Base-by-base conservation (phyloP, 352 stramenopile species). In the Globisporangium rhizosaccharum region DNA sequence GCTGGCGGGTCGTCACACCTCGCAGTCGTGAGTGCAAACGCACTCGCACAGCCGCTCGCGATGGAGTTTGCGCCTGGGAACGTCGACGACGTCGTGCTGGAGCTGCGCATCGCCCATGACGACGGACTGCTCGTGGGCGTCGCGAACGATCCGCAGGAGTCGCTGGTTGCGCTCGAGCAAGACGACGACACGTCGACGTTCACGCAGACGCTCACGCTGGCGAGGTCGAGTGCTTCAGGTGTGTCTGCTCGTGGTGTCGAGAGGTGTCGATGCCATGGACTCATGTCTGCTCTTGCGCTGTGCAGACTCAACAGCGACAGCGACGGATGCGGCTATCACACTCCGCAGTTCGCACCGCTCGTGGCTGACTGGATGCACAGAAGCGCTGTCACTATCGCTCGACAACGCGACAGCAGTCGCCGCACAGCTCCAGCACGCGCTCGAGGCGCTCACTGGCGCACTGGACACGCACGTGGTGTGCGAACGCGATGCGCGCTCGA, bases 71-170 rank as follows among this genome's bases (percentile, higher is more conserved):
- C 51, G 20, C 45, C 61, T 63, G 67, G 58, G 25, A 66, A 51
- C 17, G 17, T 53, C 3, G 58, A 64, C 18, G 39, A 64, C 56
- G n/a, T 77, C 28, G 42, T 52, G 2, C 56, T 61, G 15, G 56
- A 60, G 18, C 6, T 72, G 57, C 53, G 61, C 18, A 47, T 75
- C 15, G 42, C 66, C 25, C 59, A 64, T 14, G 44, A n/a, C 18
- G 49, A 67, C 39, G 20, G 30, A 2, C 61, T 65, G 55, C 28
- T 76, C 23, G 12, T 76, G 33, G 66, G 63, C 8, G 42, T 76
- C 14, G 66, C 67, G 28, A 47, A 15, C 53, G 39, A 47, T 18
- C 17, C 25, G 15, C 39, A 33, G 4, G 25, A n/a, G 39, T 57
- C 26, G 41, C 42, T 25, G 4, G 28, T 55, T 45, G 25, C 42